phyloP scores from a whole-genome alignment of 495 filamentous ascomycete species.

The Aspergillus incahuasiensis region DNA sequence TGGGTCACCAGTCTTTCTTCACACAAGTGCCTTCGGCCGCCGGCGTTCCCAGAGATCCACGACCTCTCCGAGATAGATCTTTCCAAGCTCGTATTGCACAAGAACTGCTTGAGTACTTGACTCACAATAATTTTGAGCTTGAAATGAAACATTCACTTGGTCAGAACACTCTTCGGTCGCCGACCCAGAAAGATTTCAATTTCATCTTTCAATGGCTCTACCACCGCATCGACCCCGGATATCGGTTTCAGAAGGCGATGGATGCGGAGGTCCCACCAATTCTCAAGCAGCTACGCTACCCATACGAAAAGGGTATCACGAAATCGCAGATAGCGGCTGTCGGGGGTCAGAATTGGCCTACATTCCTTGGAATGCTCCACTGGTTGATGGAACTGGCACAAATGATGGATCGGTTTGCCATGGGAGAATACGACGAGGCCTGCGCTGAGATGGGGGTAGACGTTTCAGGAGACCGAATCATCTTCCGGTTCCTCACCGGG shows the following conservation, averaged over 20 bases:
- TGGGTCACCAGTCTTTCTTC: constrained; percentile 85
- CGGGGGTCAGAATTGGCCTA: constrained; percentile 92
- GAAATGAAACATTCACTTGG: constrained; percentile 90
- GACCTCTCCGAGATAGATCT: constrained; percentile 75
- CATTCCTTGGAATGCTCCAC: constrained; percentile 88
- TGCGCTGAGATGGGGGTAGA: constrained; percentile 84
- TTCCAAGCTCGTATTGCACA: constrained; percentile 79
- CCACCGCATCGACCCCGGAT: constrained; percentile 85
- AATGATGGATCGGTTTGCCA: constrained; percentile 76
- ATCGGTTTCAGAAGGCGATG: constrained; percentile 85
- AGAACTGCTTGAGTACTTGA: constrained; percentile 86
- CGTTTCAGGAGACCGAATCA: constrained; percentile 81
- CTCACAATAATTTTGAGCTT: constrained; percentile 90
- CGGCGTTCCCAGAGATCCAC: constrained; percentile 79
- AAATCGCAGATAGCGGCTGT: constrained; percentile 93
- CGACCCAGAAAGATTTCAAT: constrained; percentile 98
- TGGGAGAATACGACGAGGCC: constrained; percentile 79
- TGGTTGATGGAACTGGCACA: constrained; percentile 98
- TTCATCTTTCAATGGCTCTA: constrained; percentile 98
- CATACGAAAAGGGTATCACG: constrained; percentile 87
- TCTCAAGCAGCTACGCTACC: constrained; percentile 88
- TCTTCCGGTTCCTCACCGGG: constrained; percentile 81
- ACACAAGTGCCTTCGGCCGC: constrained; percentile 73
- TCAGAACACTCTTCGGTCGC: constrained; percentile 80
- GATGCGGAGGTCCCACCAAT: constrained; percentile 90